Percentiles rank a stretch among this genome's conserved stretches.
phyloP scores from a whole-genome alignment of 2,329 filamentous ascomycete species.

The Trichophyton verrucosum region DNA sequence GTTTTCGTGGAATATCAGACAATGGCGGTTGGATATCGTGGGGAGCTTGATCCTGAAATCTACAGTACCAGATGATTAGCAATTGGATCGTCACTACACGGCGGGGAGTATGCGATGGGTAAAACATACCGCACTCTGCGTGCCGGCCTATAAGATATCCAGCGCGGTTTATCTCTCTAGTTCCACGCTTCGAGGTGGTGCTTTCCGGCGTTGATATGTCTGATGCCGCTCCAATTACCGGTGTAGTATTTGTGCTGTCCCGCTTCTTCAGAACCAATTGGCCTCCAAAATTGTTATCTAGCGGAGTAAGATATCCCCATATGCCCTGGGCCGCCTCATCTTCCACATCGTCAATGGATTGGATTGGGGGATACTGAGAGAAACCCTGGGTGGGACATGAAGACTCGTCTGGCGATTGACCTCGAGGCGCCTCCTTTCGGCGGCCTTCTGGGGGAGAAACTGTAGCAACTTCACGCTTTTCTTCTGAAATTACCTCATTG shows the following conservation, averaged over 20 bases:
- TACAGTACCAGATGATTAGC: slow-evolving; percentile 17
- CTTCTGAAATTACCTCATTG: slow-evolving; percentile 50
- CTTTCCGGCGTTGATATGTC: background rate
- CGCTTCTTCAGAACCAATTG: slow-evolving; percentile 64
- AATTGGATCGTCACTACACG: no score
- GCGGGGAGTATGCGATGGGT: background rate
- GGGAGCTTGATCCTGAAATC: slow-evolving; percentile 64
- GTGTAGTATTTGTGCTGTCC: slow-evolving; percentile 52
- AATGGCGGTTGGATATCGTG: slow-evolving; percentile 69
- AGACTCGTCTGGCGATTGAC: slow-evolving; percentile 48
- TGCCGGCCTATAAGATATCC: slow-evolving; percentile 90
- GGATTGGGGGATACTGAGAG: slow-evolving; percentile 64
- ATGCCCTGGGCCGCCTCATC: slow-evolving; percentile 77
- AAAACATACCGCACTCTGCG: slow-evolving; percentile 73
- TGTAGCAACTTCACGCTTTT: slow-evolving; percentile 54
- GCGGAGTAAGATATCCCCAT: slow-evolving; percentile 86
- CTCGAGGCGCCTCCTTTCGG: slow-evolving; percentile 40
- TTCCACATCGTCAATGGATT: slow-evolving; percentile 67
- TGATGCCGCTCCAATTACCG: slow-evolving; percentile 18
- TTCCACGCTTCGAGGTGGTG: slow-evolving; percentile 19
- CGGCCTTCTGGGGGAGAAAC: slow-evolving; percentile 54
- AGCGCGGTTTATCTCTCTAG: slow-evolving; percentile 49
- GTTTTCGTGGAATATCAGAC: slow-evolving; percentile 45
- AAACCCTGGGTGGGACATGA: slow-evolving; percentile 60
- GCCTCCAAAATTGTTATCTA: slow-evolving; percentile 58